Percentiles rank a stretch among this genome's conserved stretches.
phyloP scores from a whole-genome alignment of 768 basidiomycete genomes.

The Gautieria morchelliformis region DNA sequence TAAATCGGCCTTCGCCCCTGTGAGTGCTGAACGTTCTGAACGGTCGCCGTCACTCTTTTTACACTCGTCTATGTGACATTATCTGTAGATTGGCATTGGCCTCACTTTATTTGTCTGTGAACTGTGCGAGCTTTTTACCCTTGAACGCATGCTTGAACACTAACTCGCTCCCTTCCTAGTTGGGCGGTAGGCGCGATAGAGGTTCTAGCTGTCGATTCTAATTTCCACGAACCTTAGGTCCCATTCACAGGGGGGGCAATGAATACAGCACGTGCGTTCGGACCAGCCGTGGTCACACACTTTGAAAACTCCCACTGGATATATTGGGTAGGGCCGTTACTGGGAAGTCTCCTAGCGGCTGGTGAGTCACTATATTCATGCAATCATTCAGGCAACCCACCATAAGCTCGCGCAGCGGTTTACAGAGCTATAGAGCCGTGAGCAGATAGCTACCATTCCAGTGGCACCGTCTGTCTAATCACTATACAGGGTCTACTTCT shows the following conservation, averaged over 20 bases:
- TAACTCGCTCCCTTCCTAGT: background rate
- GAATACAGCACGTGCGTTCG: conserved; percentile 64
- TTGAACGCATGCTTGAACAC: background rate
- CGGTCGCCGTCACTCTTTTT: background rate
- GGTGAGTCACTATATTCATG: background rate
- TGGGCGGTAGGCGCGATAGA: background rate
- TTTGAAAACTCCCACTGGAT: conserved; percentile 55
- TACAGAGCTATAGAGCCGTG: conserved; percentile 49
- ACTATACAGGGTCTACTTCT: too few relatives aligned
- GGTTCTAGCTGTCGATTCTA: background rate
- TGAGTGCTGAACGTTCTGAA: conserved; percentile 17
- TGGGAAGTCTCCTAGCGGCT: conserved; percentile 49
- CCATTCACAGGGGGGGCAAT: conserved; percentile 57
- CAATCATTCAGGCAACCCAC: background rate
- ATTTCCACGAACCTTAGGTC: conserved; percentile 28
- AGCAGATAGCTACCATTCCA: background rate
- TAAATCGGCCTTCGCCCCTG: conserved; percentile 57
- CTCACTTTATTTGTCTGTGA: conserved; percentile 55
- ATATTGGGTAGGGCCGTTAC: conserved; percentile 63
- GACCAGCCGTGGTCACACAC: conserved; percentile 57
- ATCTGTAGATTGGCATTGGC: conserved; percentile 47
- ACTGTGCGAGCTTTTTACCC: conserved; percentile 27
- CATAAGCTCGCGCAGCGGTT: conserved; percentile 28
- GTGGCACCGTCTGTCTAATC: too few relatives aligned
- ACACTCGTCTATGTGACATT: background rate